Evolutionary conservation across 1,139 yeast species (phyloP).

Genomic region (Suhomyces terraborum): DNA sequence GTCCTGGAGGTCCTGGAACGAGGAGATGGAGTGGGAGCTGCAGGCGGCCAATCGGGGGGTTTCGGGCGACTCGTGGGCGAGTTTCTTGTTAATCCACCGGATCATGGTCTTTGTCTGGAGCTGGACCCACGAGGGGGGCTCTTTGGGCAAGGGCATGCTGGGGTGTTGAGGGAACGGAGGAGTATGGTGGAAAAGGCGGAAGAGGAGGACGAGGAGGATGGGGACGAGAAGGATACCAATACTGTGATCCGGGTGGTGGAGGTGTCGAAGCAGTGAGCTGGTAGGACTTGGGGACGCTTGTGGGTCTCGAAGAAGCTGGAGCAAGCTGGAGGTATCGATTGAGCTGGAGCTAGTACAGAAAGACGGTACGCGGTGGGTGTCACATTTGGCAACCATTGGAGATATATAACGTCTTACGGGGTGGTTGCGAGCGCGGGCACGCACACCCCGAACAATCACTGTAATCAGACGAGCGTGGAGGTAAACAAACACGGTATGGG

Average conservation of each 20-base stretch:
- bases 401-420: constrained; percentile 2
- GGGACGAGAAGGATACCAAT: background rate
- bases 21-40: constrained; percentile 19
- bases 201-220: background rate
- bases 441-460: background rate
- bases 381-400: constrained; percentile 7
- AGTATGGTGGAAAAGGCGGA: too few species aligned
- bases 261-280: background rate
- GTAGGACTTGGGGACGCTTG: too few species aligned
- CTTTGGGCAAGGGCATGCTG: constrained; percentile 8
- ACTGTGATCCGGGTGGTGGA: too few species aligned
- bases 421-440: constrained; percentile 8
- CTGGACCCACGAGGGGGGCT: constrained; percentile 36
- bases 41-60: constrained; percentile 29
- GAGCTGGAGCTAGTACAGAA: too few species aligned
- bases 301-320: too few species aligned
- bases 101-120: constrained; percentile 50
- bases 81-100: constrained; percentile 48
- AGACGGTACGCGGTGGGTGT: background rate
- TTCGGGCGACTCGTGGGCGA: constrained; percentile 22
- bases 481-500: constrained; percentile 7
- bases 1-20: constrained; percentile 37
- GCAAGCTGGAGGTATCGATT: too few species aligned
- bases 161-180: too few species aligned
- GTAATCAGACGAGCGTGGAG: constrained; percentile 6